Base-by-base conservation (phyloP, 2,329 filamentous ascomycete species). In the Clarireedia monteithiana region DNA sequence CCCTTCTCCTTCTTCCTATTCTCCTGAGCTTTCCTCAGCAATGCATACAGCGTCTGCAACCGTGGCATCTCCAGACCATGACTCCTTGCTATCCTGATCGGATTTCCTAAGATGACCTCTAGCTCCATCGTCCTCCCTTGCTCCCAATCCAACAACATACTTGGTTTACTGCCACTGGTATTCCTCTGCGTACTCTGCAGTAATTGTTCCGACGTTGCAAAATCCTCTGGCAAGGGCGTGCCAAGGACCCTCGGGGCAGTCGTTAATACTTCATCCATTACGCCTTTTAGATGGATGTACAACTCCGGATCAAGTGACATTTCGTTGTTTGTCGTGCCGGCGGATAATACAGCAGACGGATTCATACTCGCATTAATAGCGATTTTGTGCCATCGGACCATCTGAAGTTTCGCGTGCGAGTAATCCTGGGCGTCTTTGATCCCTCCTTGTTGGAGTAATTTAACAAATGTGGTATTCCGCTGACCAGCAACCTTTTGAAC, bases 301-400 rank as follows among this genome's bases (percentile, higher is more conserved):
- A 89, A 71, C 65, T 88, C 84, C 0, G 79, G 69, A 62, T 89
- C 85, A 12, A 72, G 70, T 5, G 82, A 75, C 82, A 89, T 88
- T 59, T 80, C 78, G 47, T 82, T 78, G 66, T 89, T 89, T 53
- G 81, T 78, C 2, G 77, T 73, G 1, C 84, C 83, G 12, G 83
- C 82, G 1, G 79, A 81, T 0, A 89, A 75, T 6, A 89, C 84
- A 2, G 85, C 82, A 0, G 82, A 84, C 0, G 86, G 85, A 71
- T 89, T 89, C 78, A 89, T 86, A 51, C 83, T 81, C 0, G 85
- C 83, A 69, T 89, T 89, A 74, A 89, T 88, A 64, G 83, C 85
- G 59, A 89, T 80, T 70, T 89, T 89, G 70, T 89, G 85, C 86
- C 86, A 89, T 24, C 86, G 77, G 17, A 89, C 80, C 44, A 82